phyloP scores from a whole-genome alignment of 176 grass and related monocot species.

The Saccharum spontaneum region DNA sequence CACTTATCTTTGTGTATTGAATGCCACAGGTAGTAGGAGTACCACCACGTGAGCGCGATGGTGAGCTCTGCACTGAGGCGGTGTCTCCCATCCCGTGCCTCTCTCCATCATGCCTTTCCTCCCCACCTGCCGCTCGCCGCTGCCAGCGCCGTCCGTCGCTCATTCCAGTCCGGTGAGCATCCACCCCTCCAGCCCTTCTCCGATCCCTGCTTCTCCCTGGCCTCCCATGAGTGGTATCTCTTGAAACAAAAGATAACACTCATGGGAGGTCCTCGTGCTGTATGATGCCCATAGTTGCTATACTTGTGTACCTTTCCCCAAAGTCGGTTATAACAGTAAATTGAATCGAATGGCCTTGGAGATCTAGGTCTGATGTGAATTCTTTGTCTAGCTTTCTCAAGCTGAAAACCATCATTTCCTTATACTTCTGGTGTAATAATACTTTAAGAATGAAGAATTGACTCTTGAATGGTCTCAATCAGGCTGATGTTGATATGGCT shows the following conservation, averaged over 20 bases:
- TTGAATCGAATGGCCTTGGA: not conserved
- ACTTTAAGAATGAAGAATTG: slow-evolving; percentile 20
- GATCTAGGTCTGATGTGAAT: slow-evolving; percentile 21
- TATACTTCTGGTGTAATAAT: not conserved
- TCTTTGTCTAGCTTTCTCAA: slow-evolving; percentile 1
- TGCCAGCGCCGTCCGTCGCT: slow-evolving; percentile 28
- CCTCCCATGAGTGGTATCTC: not conserved
- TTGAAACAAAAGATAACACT: not conserved
- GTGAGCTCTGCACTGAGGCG: slow-evolving; percentile 42
- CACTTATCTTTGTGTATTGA: not conserved
- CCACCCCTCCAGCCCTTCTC: not conserved
- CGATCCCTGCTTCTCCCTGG: not conserved
- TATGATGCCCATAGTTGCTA: not conserved
- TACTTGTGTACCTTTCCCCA: not conserved
- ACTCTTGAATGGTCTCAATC: not conserved
- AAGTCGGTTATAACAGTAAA: not conserved
- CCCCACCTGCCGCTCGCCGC: slow-evolving; percentile 2
- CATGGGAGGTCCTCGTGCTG: not conserved
- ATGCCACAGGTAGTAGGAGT: not conserved
- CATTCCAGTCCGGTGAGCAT: slow-evolving; percentile 42
- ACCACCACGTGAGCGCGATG: slow-evolving; percentile 28
- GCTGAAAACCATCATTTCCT: not conserved
- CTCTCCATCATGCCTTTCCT: slow-evolving; percentile 2
- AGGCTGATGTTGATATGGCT: not conserved
- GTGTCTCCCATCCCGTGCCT: not conserved